A percentile compares a stretch with the other conserved stretches of the same genome.
phyloP scores from a whole-genome alignment of 2,329 filamentous ascomycete species.

The Ramularia endophylla region DNA sequence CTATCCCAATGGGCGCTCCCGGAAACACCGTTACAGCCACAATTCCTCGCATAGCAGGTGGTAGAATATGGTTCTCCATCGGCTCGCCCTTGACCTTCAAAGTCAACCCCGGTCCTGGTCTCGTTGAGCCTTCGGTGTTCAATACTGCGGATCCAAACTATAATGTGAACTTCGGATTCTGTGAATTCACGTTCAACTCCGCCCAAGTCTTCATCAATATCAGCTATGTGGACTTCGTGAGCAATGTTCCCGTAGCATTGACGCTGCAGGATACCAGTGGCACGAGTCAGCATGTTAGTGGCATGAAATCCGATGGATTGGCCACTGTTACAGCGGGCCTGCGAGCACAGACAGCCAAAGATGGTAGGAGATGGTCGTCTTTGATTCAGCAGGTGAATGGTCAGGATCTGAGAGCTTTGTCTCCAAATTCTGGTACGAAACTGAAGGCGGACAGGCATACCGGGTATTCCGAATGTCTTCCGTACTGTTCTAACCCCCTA shows the following conservation, averaged over 20 bases:
- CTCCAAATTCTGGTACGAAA: slow-evolving; percentile 40
- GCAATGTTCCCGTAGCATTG: slow-evolving; percentile 37
- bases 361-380: slow-evolving; percentile 57
- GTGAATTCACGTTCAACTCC: slow-evolving; percentile 45
- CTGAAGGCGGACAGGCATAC: slow-evolving; percentile 43
- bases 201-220: slow-evolving; percentile 43
- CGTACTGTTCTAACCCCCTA: no score
- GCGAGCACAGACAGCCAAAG: slow-evolving; percentile 48
- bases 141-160: slow-evolving; percentile 39
- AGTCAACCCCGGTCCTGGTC: slow-evolving; percentile 32
- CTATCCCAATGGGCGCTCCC: slow-evolving; percentile 38
- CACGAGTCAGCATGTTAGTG: slow-evolving; percentile 46
- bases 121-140: slow-evolving; percentile 33
- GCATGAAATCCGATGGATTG: slow-evolving; percentile 54
- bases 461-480: no score
- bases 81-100: slow-evolving; percentile 29
- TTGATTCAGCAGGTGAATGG: slow-evolving; percentile 43
- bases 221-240: slow-evolving; percentile 36
- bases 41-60: slow-evolving; percentile 33
- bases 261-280: slow-evolving; percentile 34
- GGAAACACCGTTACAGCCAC: slow-evolving; percentile 29
- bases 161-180: slow-evolving; percentile 41
- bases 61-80: slow-evolving; percentile 34
- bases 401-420: slow-evolving; percentile 38
- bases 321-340: slow-evolving; percentile 50